Conservation (phyloP, 345 rosid species). For the Carallia brachiata region DNA sequence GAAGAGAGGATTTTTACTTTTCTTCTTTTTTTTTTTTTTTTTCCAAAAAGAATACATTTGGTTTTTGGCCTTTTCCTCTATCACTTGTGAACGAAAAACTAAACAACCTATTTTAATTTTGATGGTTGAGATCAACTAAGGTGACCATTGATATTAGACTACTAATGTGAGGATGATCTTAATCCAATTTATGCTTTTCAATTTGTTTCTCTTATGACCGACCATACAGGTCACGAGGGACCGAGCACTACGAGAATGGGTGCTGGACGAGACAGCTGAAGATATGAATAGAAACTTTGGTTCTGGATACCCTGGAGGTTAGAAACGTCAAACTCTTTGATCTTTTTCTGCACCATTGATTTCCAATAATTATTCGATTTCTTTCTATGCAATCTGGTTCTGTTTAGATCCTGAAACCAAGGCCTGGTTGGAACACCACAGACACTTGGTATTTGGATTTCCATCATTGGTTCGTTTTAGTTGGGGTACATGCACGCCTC, state of each 20-base stretch:
- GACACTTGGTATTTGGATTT: slow-evolving; percentile 81
- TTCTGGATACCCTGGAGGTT: slow-evolving; percentile 99
- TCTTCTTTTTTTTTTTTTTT: too few species aligned
- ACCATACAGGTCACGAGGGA: slow-evolving; percentile 80
- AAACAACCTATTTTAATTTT: too few species aligned
- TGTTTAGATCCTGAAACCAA: slow-evolving; percentile 82
- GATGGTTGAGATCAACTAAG: too few species aligned
- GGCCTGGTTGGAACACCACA: slow-evolving; percentile 75
- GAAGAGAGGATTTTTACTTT: too few species aligned
- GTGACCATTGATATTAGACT: too few species aligned
- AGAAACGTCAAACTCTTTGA: background rate
- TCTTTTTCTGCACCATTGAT: background rate
- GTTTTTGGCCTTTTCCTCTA: too few species aligned
- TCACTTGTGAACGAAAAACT: too few species aligned
- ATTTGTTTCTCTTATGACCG: slow-evolving; percentile 11
- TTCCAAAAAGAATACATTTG: too few species aligned
- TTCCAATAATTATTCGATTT: slow-evolving; percentile 3
- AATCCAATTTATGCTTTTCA: background rate
- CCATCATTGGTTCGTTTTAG: slow-evolving; percentile 91
- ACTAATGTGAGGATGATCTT: background rate
- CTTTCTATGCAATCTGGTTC: slow-evolving; percentile 13
- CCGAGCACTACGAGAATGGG: slow-evolving; percentile 79
- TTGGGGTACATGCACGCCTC: slow-evolving; percentile 88
- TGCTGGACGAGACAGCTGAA: slow-evolving; percentile 74
- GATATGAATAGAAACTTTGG: slow-evolving; percentile 70